Evolutionary conservation across 1,284 basidiomycete species (phyloP), one percentile per base, ranked within the genome.

Genomic region (Stygiomarasmius scandens): DNA sequence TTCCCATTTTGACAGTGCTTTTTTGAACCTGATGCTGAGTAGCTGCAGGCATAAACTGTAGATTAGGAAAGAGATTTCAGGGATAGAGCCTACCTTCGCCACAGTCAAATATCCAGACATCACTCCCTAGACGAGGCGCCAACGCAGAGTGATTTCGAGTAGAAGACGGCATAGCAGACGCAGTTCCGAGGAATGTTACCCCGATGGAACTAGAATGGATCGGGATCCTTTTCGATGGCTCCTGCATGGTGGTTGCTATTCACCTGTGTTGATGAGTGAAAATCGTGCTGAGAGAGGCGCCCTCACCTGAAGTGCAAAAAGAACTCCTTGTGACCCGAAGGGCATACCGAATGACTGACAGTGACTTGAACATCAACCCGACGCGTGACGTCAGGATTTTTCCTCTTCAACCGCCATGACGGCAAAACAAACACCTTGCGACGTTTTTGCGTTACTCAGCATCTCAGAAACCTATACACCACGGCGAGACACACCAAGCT

Each of bases 91-190:
- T 57, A 24, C 24, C 56, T 48, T 57, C 60, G 6, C 94, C 95
- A 63, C 93, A 94, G 69, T 97, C 95, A 66, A 96, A 93, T 10
- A 97, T 69, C 90, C 90, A 91, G 52, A 89, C 83, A 74, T 89
- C 84, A 23, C 82, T 77, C 23, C 79, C 79, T 3, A 91, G 73
- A 19, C 84, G 80, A 11, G 92, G 64, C 0, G 89, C 85, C 8
- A 87, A 77, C 8, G 89, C 75, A 34, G 89, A 91, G 65, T 91
- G 90, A 64, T 88, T 90, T 52, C 89, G 77, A 0, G 90, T 89
- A 1, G 81, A 79, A 2, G 90, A 91, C 1, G 89, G 90, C 62
- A 87, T 85, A 1, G 90, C 89, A 27, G 89, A 91, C 14, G 88
- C 88, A 1, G 89, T 92, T 20, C 90, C 89, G 23, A 92, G 78